phyloP scores from a whole-genome alignment of 768 basidiomycete genomes.

The Boletus fagicola region DNA sequence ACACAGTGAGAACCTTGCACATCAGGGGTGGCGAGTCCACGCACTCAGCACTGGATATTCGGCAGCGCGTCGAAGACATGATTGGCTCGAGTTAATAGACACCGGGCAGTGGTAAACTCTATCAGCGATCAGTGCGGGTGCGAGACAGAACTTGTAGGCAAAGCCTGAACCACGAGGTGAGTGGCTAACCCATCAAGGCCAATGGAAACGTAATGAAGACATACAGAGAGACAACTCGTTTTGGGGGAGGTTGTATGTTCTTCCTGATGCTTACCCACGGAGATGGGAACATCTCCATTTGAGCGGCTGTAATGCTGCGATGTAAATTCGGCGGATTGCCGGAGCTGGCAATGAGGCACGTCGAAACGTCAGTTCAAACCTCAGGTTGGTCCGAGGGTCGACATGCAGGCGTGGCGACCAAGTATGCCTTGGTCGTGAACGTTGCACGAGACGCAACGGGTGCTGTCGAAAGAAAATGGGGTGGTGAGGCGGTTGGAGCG shows the following conservation, averaged over 20 bases:
- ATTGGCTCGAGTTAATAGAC: not conserved
- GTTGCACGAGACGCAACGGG: not conserved
- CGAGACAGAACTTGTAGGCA: not conserved
- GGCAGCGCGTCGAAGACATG: not conserved
- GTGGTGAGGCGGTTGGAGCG: not conserved
- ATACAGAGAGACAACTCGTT: not conserved
- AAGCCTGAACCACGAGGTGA: not conserved
- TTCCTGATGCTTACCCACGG: not conserved
- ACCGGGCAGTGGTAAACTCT: conserved; percentile 4
- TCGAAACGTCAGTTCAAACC: not conserved
- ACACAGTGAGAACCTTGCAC: not conserved
- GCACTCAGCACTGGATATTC: not conserved
- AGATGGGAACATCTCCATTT: not conserved
- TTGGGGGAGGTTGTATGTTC: not conserved
- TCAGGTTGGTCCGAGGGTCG: not conserved
- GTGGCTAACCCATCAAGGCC: not conserved
- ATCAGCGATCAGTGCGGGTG: not conserved
- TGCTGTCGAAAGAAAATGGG: not conserved
- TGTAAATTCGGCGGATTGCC: not conserved
- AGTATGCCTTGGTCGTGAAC: not conserved
- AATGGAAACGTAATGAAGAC: not conserved
- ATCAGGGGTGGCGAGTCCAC: not conserved
- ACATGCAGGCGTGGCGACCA: not conserved
- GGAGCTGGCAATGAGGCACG: not conserved
- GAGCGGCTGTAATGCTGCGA: conserved; percentile 4